Evolutionary conservation across 176 grass and related monocot genomes (phyloP).

Genomic region (Stipa capillata): DNA sequence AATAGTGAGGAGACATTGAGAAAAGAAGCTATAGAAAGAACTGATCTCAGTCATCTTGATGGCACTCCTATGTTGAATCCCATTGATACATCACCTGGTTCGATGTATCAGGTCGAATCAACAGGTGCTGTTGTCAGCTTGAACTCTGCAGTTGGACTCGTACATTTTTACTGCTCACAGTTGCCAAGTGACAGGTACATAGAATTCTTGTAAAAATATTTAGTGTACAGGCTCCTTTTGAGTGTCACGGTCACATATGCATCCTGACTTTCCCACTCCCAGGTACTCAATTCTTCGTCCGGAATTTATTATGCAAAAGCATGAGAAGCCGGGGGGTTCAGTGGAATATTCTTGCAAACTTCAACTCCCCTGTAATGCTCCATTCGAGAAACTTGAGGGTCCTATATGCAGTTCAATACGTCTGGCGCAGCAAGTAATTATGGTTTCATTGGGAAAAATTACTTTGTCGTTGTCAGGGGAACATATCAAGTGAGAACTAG

Average conservation of each 20-base stretch:
- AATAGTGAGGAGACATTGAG: slow-evolving; percentile 97
- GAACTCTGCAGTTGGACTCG: slow-evolving; percentile 93
- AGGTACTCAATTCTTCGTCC: slow-evolving; percentile 97
- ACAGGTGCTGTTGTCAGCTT: slow-evolving; percentile 98
- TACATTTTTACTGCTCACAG: slow-evolving; percentile 98
- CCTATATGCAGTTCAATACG: slow-evolving; percentile 90
- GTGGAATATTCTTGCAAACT: slow-evolving; percentile 94
- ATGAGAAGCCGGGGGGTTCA: slow-evolving; percentile 59
- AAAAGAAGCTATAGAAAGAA: slow-evolving; percentile 99
- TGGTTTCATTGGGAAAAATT: slow-evolving; percentile 3
- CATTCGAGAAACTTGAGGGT: slow-evolving; percentile 93
- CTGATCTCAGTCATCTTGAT: slow-evolving; percentile 95
- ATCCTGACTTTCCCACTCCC: background rate
- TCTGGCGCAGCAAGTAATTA: slow-evolving; percentile 80
- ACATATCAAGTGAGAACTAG: background rate
- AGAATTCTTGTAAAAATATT: slow-evolving; percentile 9
- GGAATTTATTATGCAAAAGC: slow-evolving; percentile 90
- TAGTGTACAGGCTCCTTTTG: background rate
- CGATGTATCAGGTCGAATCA: slow-evolving; percentile 89
- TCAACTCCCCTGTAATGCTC: slow-evolving; percentile 94
- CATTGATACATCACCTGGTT: slow-evolving; percentile 45
- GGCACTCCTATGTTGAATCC: slow-evolving; percentile 51
- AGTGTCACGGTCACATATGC: background rate
- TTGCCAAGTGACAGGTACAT: slow-evolving; percentile 94
- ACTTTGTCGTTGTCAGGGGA: background rate